These are phyloP conservation scores for Penicillium canariense DNA, from an alignment of 495 filamentous ascomycete genomes.

Conservation along the genomic window DNA sequence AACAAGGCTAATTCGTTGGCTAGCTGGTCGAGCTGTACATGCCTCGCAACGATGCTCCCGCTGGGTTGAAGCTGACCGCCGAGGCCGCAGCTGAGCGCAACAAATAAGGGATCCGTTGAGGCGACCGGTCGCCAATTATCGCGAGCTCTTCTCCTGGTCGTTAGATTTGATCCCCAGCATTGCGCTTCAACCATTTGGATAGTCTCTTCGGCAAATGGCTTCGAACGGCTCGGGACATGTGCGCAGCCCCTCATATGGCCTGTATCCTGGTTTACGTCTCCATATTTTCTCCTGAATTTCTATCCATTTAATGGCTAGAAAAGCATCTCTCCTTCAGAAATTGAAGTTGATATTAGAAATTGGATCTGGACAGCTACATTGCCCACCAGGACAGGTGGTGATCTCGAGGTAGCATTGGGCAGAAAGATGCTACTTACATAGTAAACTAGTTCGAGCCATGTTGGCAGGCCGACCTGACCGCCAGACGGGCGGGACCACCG, in stretches of 20 bases:
- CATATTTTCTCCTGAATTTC: not conserved
- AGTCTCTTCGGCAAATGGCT: not conserved
- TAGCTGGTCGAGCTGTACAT: conserved; percentile 88
- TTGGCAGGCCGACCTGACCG: not conserved
- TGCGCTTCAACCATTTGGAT: not conserved
- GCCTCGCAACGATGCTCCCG: conserved; percentile 75
- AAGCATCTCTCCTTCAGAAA: not conserved
- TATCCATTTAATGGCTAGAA: not conserved
- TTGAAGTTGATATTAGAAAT: too few relatives aligned
- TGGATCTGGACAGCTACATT: not conserved
- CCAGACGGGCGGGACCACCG: not conserved
- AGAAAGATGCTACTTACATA: not conserved
- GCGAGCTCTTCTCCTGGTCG: not conserved
- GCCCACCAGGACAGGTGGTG: not conserved
- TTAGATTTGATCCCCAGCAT: not conserved
- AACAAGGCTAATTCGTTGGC: conserved; percentile 27
- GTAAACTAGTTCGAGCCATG: not conserved
- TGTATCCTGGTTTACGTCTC: not conserved
- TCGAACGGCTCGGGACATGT: not conserved
- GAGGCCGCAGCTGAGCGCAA: conserved; percentile 66
- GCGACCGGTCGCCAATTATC: not conserved
- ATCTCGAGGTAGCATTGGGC: not conserved
- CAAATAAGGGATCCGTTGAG: conserved; percentile 38
- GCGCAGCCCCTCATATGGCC: not conserved
- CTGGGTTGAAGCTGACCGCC: conserved; percentile 62